Conservation (phyloP, 148 eudicot species). For the Chenopodium berlandieri region DNA sequence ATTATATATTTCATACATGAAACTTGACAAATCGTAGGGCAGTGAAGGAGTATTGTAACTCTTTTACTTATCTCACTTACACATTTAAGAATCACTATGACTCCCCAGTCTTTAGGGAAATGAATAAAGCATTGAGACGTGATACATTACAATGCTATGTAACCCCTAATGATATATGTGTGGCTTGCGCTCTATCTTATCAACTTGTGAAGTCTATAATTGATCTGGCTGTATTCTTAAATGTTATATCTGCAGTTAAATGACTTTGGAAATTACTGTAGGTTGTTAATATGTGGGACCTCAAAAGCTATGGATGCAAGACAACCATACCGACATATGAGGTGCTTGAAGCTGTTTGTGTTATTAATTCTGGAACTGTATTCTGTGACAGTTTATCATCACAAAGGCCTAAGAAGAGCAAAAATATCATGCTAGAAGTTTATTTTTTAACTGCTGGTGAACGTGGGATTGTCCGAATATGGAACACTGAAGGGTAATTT, state of each 20-base stretch:
- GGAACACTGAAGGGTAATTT: constrained; percentile 82
- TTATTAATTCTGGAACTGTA: constrained; percentile 52
- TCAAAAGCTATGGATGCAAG: constrained; percentile 57
- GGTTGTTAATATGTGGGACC: constrained; percentile 96
- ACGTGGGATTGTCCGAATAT: constrained; percentile 88
- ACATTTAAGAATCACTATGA: no score
- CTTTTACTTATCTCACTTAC: no score
- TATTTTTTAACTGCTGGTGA: constrained; percentile 89
- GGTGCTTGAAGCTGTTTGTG: constrained; percentile 76
- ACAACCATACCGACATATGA: constrained; percentile 69
- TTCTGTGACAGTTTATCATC: constrained; percentile 49
- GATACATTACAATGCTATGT: neutral
- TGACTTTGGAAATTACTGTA: constrained; percentile 27
- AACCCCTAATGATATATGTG: no score
- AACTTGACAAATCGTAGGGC: neutral
- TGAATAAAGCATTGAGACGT: neutral
- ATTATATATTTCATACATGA: neutral
- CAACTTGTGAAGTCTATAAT: neutral
- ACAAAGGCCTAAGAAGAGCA: constrained; percentile 43
- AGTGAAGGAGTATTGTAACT: neutral
- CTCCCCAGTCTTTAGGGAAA: no score
- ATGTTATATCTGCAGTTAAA: neutral
- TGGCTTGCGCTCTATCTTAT: neutral
- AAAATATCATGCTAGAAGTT: constrained; percentile 33
- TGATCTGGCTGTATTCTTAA: no score